These are phyloP conservation scores for Cicer arietinum DNA, from an alignment of 306 rosid genomes.

Conservation along the genomic window DNA sequence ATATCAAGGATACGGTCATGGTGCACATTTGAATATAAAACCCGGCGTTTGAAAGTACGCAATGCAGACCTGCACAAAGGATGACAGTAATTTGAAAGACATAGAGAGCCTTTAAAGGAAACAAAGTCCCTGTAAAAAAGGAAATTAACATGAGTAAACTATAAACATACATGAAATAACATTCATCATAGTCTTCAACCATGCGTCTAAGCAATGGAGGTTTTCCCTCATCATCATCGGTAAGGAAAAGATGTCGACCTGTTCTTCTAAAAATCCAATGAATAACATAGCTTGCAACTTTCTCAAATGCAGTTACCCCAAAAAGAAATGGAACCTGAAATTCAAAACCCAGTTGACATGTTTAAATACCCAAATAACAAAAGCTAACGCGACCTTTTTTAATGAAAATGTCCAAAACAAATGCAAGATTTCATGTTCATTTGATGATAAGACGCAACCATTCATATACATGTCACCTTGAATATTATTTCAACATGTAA, in stretches of 20 bases:
- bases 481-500: constrained; percentile 23
- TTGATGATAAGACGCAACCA: constrained; percentile 17
- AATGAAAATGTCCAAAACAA: constrained; percentile 26
- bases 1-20: constrained; percentile 81
- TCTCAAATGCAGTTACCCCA: constrained; percentile 89
- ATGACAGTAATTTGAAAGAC: constrained; percentile 27
- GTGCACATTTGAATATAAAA: constrained; percentile 83
- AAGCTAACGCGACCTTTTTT: constrained; percentile 2
- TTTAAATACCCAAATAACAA: constrained; percentile 19
- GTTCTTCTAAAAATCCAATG: constrained; percentile 96
- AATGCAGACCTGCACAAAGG: constrained; percentile 84
- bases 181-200: constrained; percentile 72
- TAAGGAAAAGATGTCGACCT: constrained; percentile 94
- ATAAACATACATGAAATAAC: constrained; percentile 77
- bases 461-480: constrained; percentile 8
- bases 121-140: constrained; percentile 10
- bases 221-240: constrained; percentile 80
- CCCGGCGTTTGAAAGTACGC: constrained; percentile 75
- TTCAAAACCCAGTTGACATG: constrained; percentile 30
- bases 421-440: constrained; percentile 25
- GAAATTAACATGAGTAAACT: constrained; percentile 28
- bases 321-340: constrained; percentile 97
- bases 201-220: constrained; percentile 90
- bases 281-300: constrained; percentile 71
- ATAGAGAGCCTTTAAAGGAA: constrained; percentile 31